A percentile compares a stretch with the other conserved stretches of the same genome.
These are phyloP conservation scores for Dioscorea dumetorum DNA, from an alignment of 106 monocot genomes.

Conservation along the genomic window DNA sequence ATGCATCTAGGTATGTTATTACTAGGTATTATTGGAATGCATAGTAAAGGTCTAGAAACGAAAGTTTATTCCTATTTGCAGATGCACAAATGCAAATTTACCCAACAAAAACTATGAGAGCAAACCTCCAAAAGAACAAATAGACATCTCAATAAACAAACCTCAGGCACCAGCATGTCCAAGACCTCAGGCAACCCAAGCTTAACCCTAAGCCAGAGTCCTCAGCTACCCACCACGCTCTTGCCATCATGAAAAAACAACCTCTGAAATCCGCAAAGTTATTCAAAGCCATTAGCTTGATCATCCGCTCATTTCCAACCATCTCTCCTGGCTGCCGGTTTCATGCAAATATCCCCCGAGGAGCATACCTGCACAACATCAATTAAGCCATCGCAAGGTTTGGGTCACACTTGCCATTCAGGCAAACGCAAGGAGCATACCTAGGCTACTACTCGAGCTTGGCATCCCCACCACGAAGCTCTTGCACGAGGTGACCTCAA, in stretches of 20 bases:
- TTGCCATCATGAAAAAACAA: slow-evolving; percentile 5
- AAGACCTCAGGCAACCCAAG: neutral
- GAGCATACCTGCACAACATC: slow-evolving; percentile 28
- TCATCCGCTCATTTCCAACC: slow-evolving; percentile 38
- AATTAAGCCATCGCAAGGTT: slow-evolving; percentile 41
- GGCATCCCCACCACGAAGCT: slow-evolving; percentile 38
- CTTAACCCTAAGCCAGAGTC: neutral
- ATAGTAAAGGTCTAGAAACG: too few relatives aligned
- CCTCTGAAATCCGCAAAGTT: slow-evolving; percentile 15
- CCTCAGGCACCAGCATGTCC: too few relatives aligned
- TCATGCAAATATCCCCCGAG: slow-evolving; percentile 7
- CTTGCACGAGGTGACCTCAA: slow-evolving; percentile 37
- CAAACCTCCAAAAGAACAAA: too few relatives aligned
- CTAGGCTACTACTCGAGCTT: slow-evolving; percentile 36
- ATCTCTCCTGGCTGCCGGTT: slow-evolving; percentile 22
- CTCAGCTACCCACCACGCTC: slow-evolving; percentile 11
- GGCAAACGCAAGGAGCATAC: slow-evolving; percentile 30
- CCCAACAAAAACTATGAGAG: too few relatives aligned
- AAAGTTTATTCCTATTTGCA: too few relatives aligned
- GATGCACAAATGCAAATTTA: too few relatives aligned
- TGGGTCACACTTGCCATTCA: slow-evolving; percentile 39
- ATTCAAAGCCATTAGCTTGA: slow-evolving; percentile 21
- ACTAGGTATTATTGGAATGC: too few relatives aligned
- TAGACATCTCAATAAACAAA: too few relatives aligned
- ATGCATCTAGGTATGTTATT: too few relatives aligned